A percentile compares a stretch with the other conserved stretches of the same genome.
These are phyloP conservation scores for Thuja plicata DNA, from an alignment of 83 land plant species.

Conservation along the genomic window DNA sequence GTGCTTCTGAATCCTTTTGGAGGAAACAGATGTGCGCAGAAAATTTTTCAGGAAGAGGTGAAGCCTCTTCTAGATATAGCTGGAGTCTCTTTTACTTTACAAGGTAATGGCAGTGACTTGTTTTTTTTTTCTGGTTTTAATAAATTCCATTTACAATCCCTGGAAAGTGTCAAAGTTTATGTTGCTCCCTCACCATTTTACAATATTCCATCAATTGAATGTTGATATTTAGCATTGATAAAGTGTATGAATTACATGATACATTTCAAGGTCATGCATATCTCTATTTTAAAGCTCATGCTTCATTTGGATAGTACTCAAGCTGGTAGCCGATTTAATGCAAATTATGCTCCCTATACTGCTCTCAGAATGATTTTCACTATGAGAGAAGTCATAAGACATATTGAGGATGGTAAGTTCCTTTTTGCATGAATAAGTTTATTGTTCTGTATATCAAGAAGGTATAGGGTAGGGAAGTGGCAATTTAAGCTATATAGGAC, in stretches of 20 bases:
- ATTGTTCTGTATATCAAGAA: not conserved
- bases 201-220: not conserved
- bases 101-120: slow-evolving; percentile 41
- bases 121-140: not conserved
- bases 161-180: not conserved
- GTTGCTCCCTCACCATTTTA: not conserved
- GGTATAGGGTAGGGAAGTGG: not conserved
- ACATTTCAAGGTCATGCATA: not conserved
- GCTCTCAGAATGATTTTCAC: not conserved
- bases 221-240: not conserved
- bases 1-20: slow-evolving; percentile 84
- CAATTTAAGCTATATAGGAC: not conserved
- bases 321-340: not conserved
- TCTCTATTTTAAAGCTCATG: not conserved
- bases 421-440: not conserved
- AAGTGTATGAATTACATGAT: not conserved
- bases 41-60: slow-evolving; percentile 52
- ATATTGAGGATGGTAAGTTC: not conserved
- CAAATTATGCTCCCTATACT: no score
- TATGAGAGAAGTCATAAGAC: not conserved
- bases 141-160: not conserved
- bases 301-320: not conserved
- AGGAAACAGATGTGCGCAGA: slow-evolving; percentile 61
- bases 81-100: slow-evolving; percentile 48
- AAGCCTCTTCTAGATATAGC: slow-evolving; percentile 77